Base-by-base conservation (phyloP, 2,329 filamentous ascomycete species). In the Xylaria sp. region DNA sequence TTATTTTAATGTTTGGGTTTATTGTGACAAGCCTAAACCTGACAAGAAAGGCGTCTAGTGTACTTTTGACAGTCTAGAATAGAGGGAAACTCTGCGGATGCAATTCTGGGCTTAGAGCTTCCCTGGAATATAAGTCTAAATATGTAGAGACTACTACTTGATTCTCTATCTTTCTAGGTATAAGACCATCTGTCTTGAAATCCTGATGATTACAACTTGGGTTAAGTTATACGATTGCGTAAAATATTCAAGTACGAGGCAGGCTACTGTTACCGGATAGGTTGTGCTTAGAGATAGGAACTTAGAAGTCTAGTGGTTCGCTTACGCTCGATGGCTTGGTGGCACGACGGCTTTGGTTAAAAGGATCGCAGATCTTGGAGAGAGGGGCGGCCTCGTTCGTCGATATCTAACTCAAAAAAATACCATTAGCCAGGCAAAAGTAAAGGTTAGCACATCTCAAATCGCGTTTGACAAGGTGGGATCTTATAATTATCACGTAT, bases 231-330 rank as follows among this genome's bases (percentile, higher is more conserved):
- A 47, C 42, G n/a, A 19, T 47, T 47, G 42, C 42, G 42, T 47
- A 47, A 47, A 47, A 47, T 17, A 6, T 47, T 47, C 7, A 32
- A 19, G 32, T 4, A 60, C 11, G 2, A 48, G 36, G 19, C 36
- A 9, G 12, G 27, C 9, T 62, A 9, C 39, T 60, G 30, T 61
- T n/a, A 21, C 47, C 14, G n/a, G 21, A 32, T 61, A 17, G 21
- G 34, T 27, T 6, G 7, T 24, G 4, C 21, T 24, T 34, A 64
- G 61, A 68, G 61, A 68, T 68, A 68, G 55, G 50, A 30, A 64
- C 34, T 57, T 17, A 42, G 30, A 61, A 65, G 7, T 68, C 58
- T 3, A 68, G 62, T 68, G 66, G 66, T n/a, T 68, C 66, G 66
- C 66, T 65, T 68, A 61, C 19, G 56, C 27, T 19, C 8, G 50